Base-by-base conservation (phyloP, 2,329 filamentous ascomycete genomes). In the Calonectria leucothoes region DNA sequence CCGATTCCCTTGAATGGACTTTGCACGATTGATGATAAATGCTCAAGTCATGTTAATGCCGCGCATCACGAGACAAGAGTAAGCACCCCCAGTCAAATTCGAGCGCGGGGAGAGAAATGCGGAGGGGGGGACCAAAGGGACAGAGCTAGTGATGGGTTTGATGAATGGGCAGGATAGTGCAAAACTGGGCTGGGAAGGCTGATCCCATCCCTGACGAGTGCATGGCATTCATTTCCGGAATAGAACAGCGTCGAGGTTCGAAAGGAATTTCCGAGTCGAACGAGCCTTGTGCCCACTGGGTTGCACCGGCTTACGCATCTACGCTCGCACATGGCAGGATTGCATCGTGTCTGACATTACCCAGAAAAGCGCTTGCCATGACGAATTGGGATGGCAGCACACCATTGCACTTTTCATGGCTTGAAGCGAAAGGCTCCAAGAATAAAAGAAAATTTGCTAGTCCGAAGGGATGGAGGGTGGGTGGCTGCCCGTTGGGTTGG, bases 61-160 rank as follows among this genome's bases (percentile, higher is more conserved):
- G 68, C 64, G 55, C 29, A 25, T 59, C 31, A 27, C 65, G 51
- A 31, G 49, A 57, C 39, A 37, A 49, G 63, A 49, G 23, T 39
- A 25, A 67, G 42, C 48, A 35, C 25, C 37, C 33, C 69, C 57
- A 69, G 59, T 15, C 42, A 69, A 33, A 49, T 33, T 23, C 33
- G 51, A 74, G 66, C 69, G 72, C 72, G 69, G 72, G 69, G 61
- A 57, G 35, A 69, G 35, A 70, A 42, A 33, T 64, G 42, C 23
- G 72, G 59, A 69, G 33, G 25, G 20, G 45, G 33, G 31, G 35
- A n/a, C 31, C 37, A 37, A 29, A 61, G n/a, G 35, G 20, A 17
- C 6, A 29, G 27, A 37, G 33, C 23, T 31, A 35, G 55, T 37
- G 55, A 33, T 59, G 55, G 39, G 39, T 23, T 29, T 57, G 48